Evolutionary conservation across 768 basidiomycete genomes (phyloP), one percentile per base, ranked within the genome.

Genomic region (Lentinula sp.): DNA sequence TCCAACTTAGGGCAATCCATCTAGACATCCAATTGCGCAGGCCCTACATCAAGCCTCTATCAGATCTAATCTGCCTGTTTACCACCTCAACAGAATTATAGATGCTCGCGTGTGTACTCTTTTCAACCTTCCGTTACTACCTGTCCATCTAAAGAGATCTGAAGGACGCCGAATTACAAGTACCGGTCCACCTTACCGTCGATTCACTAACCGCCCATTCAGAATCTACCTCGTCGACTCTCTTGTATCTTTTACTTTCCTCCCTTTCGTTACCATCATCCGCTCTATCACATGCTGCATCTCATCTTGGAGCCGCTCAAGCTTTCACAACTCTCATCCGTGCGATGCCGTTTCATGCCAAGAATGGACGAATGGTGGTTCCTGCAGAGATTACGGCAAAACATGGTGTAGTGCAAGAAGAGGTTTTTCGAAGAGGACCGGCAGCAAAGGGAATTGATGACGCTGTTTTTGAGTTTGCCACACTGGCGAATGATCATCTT

Each of bases 391-490:
- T 93, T 59, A 91, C 90, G 13, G 87, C 89, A 45, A 86, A 80
- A 63, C 88, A 92, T 65, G 82, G 84, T 18, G 87, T 93, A 18
- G 83, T 77, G 63, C 91, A 93, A 70, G 91, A 95, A 69, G 87
- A 90, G 15, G 84, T 94, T 15, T 86, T 92, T 68, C 78, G 84
- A 48, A 74, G 75, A 35, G 85, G 85, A 4, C 73, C 75, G 13
- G 65, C 74, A 9, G 85, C 85, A 48, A 71, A 80, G 51, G 88
- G 84, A 1, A 76, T 94, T 15, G 84, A 84, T 53, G 87, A 91
- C 62, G 91, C 92, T 0, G 88, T 91, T 32, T 95, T 84, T 68
- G 90, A 93, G 67, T 86, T 93, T 71, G 92, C 93, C 37, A 86
- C 85, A 8, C 70, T 87, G 23, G 92, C 89, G 32, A 88, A 92